Evolutionary conservation across 2,329 filamentous ascomycete species (phyloP).

Genomic region (Aaosphaeria arxii): DNA sequence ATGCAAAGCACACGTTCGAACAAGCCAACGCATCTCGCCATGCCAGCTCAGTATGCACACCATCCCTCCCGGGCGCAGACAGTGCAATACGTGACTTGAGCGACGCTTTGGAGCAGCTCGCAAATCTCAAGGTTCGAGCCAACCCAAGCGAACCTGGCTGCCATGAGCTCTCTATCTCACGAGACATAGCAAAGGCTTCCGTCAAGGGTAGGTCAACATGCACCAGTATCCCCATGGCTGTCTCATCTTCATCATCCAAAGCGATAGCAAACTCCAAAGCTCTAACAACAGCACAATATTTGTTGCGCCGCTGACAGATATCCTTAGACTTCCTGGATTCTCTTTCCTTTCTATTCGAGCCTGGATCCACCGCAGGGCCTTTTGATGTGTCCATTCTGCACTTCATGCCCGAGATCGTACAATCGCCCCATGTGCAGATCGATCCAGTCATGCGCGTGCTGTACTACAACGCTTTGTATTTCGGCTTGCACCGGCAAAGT

Average conservation of each 20-base stretch:
- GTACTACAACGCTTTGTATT: slow-evolving; percentile 26
- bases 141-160: slow-evolving; percentile 5
- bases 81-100: slow-evolving; percentile 23
- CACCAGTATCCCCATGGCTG: no score
- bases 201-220: slow-evolving; percentile 10
- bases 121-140: slow-evolving; percentile 18
- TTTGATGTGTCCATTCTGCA: slow-evolving; percentile 15
- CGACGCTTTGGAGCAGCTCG: slow-evolving; percentile 24
- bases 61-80: slow-evolving; percentile 16
- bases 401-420: slow-evolving; percentile 18
- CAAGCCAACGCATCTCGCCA: slow-evolving; percentile 7
- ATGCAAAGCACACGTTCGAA: slow-evolving; percentile 21
- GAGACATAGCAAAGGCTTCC: slow-evolving; percentile 14
- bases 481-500: slow-evolving; percentile 14
- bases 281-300: no score
- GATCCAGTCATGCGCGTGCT: slow-evolving; percentile 22
- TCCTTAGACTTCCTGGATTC: no score
- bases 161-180: slow-evolving; percentile 10
- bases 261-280: no score
- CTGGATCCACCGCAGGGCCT: no score
- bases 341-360: no score
- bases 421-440: slow-evolving; percentile 21
- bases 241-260: neutral
- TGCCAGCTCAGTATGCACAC: slow-evolving; percentile 15
- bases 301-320: no score